Conservation (phyloP, 2,329 filamentous ascomycete genomes). For the Fusarium odoratissimum region DNA sequence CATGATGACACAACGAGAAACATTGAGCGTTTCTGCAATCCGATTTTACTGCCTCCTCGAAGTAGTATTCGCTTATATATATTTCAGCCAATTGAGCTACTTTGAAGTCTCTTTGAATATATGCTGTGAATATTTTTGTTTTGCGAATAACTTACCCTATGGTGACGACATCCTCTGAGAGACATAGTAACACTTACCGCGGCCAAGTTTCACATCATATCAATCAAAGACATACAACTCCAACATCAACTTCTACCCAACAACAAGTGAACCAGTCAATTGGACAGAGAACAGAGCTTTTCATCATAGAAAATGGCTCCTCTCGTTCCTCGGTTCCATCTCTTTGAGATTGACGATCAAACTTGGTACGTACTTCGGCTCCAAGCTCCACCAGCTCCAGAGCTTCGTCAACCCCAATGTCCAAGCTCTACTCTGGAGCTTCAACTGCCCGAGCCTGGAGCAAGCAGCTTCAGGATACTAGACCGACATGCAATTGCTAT, state of each 20-base stretch:
- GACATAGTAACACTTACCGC: not conserved
- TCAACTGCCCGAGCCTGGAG: not conserved
- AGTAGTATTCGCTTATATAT: not conserved
- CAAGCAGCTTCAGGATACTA: not conserved
- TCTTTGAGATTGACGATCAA: conserved; percentile 76
- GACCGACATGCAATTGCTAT: not conserved
- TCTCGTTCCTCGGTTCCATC: conserved; percentile 68
- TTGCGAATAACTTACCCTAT: conserved; percentile 11
- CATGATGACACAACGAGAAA: not conserved
- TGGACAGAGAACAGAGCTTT: not conserved
- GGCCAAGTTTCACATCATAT: conserved; percentile 21
- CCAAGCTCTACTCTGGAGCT: not conserved
- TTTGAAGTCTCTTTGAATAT: not conserved
- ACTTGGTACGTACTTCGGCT: conserved; percentile 63
- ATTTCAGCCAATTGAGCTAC: not conserved
- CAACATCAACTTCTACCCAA: not conserved
- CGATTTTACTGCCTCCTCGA: not conserved
- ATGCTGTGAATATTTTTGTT: not conserved
- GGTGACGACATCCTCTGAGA: conserved; percentile 32
- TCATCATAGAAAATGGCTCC: conserved; percentile 55
- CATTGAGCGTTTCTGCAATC: not conserved
- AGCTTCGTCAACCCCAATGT: not conserved
- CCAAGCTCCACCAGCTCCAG: conserved; percentile 5
- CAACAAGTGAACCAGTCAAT: not conserved
- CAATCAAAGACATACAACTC: conserved; percentile 1